Conservation (phyloP, 2,329 filamentous ascomycete species). For the Pseudogymnoascus sp. region DNA sequence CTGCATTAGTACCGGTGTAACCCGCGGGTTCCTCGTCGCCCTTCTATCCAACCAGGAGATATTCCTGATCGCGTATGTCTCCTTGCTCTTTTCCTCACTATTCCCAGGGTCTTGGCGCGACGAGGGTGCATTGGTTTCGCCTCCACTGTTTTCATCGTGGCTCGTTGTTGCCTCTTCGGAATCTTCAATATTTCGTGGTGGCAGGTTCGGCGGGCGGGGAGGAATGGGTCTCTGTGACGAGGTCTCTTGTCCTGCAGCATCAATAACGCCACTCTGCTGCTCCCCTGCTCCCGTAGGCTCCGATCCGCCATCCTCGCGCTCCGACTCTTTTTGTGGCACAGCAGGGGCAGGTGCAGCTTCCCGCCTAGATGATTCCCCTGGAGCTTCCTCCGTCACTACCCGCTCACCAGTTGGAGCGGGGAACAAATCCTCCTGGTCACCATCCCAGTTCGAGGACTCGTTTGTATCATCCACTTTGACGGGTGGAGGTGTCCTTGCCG, state of each 20-base stretch:
- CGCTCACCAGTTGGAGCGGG: constrained; percentile 17
- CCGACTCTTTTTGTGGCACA: constrained; percentile 4
- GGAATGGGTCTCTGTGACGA: not conserved
- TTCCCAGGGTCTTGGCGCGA: not conserved
- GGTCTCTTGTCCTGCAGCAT: not conserved
- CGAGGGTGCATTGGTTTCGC: constrained; percentile 15
- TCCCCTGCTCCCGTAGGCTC: not conserved
- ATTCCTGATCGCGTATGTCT: constrained; percentile 91
- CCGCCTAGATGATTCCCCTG: constrained; percentile 12
- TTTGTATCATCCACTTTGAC: constrained; percentile 23
- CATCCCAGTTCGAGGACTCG: constrained; percentile 29
- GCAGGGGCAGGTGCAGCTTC: not conserved
- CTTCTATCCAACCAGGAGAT: constrained; percentile 72
- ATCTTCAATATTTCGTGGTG: constrained; percentile 18
- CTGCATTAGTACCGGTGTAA: constrained; percentile 84
- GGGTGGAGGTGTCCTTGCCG: constrained; percentile 16
- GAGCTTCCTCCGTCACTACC: constrained; percentile 19
- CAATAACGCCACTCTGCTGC: constrained; percentile 4
- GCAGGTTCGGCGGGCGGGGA: not conserved
- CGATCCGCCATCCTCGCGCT: not conserved
- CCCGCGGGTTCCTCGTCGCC: constrained; percentile 53
- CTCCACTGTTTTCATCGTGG: constrained; percentile 22
- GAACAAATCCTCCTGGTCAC: constrained; percentile 19
- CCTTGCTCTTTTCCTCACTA: constrained; percentile 31
- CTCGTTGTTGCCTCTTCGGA: constrained; percentile 17